Base-by-base conservation (phyloP, 768 basidiomycete species). In the Pisolithus orientalis region DNA sequence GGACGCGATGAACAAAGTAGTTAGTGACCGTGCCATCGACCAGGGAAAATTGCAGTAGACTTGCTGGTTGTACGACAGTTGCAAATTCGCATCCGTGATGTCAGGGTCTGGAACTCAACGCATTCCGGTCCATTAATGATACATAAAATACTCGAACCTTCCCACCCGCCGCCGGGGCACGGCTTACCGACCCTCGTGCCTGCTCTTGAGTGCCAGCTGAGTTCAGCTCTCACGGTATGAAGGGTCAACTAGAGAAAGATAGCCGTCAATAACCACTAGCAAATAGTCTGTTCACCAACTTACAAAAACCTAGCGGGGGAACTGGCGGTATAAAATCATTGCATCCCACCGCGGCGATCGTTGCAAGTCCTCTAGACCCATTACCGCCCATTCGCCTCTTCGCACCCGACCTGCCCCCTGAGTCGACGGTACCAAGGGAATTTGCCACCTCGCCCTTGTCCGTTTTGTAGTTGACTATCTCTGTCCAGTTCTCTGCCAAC, bases 1-100 rank as follows among this genome's bases (percentile, higher is more conserved):
- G 38, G 77, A 83, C 17, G 93, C 90, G 2, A 90, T 98, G 84
- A 82, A 85, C 49, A 81, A 74, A 53, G 87, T 89, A 25, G 80
- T 96, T 16, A 62, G 69, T 42, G 78, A 82, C 43, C 80, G 84
- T 44, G 72, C 71, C 1, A 69, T 69, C 21, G 83, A 85, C 52
- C 71, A 77, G 14, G 75, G 76, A 55, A 77, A 72, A 28, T 59
- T 87, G 51, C 62, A 57, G 16, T 68, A 68, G 52, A 51, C 11
- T 29, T 44, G 10, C 3, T 25, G 25, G 17, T 42, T 46, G 27
- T 46, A 28, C 9, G 29, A 9, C 16, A 45, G 28, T 14, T 24
- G 25, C 10, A 21, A 4, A n/a, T 25, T 24, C 14, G 9, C 25
- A 24, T 25, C 21, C 43, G 21, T 44, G 24, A 9, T 13, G n/a